Base-by-base conservation (phyloP, 192 early-diverging fungal species). In the Coemansia sp. region DNA sequence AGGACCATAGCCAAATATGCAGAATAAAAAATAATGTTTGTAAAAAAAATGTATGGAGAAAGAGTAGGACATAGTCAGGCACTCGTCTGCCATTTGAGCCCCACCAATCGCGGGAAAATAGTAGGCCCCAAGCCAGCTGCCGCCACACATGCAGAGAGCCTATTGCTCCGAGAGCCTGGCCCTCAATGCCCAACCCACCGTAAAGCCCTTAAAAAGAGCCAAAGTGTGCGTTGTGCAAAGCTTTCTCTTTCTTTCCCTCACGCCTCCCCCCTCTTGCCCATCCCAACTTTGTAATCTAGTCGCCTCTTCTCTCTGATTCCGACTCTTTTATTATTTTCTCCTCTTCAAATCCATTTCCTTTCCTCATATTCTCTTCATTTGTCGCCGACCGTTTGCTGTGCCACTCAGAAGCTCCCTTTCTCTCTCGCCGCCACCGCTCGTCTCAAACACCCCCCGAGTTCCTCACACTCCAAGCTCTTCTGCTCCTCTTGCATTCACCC, bases 201-300 rank as follows among this genome's bases (percentile, higher is more conserved):
- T 44, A 65, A 46, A 65, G 64, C 22, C n/a, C 38, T 15, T 40
- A 22, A 52, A 50, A 50, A 52, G 49, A 52, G 49, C 20, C 49
- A n/a, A 11, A 52, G 49, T 22, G 10, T 52, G n/a, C 49, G 49
- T 22, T 52, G 49, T 60, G n/a, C 47, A 27, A 68, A 57, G 29
- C 31, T 20, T 22, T 39, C 65, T 61, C 46, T 76, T 36, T 53
- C 44, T 62, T 16, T 66, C 24, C 49, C 36, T 41, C 61, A 47
- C 41, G 36, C 39, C 46, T 47, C 60, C 39, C 34, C 44, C 50
- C 43, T 41, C 46, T 75, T 64, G 52, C 53, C 31, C 49, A 46
- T 47, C 62, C 73, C 62, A 67, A 74, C 73, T 69, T 68, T 74
- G 61, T 64, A 69, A 62, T 68, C 67, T 68, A 68, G 72, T 73